Percentiles rank a stretch among this genome's conserved stretches.
Evolutionary conservation across 2,329 filamentous ascomycete genomes (phyloP).

Genomic region (Aspergillus sp.): DNA sequence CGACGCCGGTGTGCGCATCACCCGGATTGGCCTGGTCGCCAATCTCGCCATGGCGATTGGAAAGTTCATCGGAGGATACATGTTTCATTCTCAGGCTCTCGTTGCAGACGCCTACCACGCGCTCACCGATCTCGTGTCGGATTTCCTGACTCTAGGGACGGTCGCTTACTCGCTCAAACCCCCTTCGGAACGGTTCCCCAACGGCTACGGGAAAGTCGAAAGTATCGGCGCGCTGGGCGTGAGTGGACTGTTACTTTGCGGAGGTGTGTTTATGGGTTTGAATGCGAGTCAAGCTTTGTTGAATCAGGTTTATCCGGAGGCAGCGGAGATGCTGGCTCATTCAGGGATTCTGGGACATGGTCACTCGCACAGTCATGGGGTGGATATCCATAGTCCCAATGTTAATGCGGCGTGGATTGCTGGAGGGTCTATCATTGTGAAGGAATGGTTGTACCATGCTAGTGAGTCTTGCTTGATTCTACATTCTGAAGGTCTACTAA

Average conservation of each 20-base stretch:
- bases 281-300: constrained; percentile 67
- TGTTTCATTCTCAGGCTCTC: constrained; percentile 92
- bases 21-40: constrained; percentile 78
- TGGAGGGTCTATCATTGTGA: constrained; percentile 80
- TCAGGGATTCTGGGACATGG: constrained; percentile 47
- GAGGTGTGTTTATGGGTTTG: constrained; percentile 88
- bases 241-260: constrained; percentile 81
- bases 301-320: constrained; percentile 67
- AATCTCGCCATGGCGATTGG: constrained; percentile 92
- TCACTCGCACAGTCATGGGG: constrained; percentile 53
- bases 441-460: constrained; percentile 95
- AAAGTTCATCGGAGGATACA: constrained; percentile 87
- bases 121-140: constrained; percentile 89
- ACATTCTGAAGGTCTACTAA: not conserved
- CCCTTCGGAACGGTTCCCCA: constrained; percentile 77
- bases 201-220: constrained; percentile 96
- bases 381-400: constrained; percentile 62
- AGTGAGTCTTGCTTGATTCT: constrained; percentile 57
- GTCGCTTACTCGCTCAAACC: constrained; percentile 89
- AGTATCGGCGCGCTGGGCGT: constrained; percentile 90
- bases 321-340: constrained; percentile 46
- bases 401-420: constrained; percentile 95
- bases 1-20: constrained; percentile 91
- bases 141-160: constrained; percentile 88
- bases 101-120: constrained; percentile 93